These are phyloP conservation scores for Omphalotus olearius DNA, from an alignment of 1,284 basidiomycete genomes.

Conservation along the genomic window DNA sequence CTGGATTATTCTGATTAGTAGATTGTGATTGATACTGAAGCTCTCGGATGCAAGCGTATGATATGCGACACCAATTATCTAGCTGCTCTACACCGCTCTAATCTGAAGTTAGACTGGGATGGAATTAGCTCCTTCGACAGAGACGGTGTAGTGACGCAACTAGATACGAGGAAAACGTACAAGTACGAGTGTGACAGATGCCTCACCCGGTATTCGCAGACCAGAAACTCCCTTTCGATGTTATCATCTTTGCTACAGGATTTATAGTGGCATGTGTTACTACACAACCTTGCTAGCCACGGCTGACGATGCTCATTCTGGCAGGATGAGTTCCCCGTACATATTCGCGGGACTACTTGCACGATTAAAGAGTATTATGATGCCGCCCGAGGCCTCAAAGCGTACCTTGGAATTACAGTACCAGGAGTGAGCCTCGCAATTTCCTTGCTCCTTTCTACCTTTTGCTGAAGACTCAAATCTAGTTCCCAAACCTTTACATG, in stretches of 20 bases:
- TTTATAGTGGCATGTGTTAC: conserved; percentile 31
- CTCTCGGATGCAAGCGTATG: conserved; percentile 32
- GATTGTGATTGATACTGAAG: conserved; percentile 19
- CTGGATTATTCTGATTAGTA: conserved; percentile 7
- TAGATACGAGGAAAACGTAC: conserved; percentile 17
- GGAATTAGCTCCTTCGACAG: conserved; percentile 31
- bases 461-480: not conserved
- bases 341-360: conserved; percentile 24
- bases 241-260: conserved; percentile 37
- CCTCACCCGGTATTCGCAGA: conserved; percentile 19
- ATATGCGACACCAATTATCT: conserved; percentile 33
- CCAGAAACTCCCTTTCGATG: conserved; percentile 30
- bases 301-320: not conserved
- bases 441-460: not conserved
- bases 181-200: not conserved
- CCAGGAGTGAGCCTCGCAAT: conserved; percentile 22
- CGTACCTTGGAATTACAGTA: conserved; percentile 35
- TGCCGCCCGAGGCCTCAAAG: conserved; percentile 31
- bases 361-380: conserved; percentile 36
- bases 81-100: conserved; percentile 31
- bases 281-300: conserved; percentile 8
- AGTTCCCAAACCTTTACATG: conserved; percentile 39
- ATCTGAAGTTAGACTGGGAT: conserved; percentile 32
- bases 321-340: conserved; percentile 29
- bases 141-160: conserved; percentile 32